Percentiles rank a stretch among this genome's conserved stretches.
phyloP scores from a whole-genome alignment of 495 filamentous ascomycete genomes.

The Hypoxylon perforatum region DNA sequence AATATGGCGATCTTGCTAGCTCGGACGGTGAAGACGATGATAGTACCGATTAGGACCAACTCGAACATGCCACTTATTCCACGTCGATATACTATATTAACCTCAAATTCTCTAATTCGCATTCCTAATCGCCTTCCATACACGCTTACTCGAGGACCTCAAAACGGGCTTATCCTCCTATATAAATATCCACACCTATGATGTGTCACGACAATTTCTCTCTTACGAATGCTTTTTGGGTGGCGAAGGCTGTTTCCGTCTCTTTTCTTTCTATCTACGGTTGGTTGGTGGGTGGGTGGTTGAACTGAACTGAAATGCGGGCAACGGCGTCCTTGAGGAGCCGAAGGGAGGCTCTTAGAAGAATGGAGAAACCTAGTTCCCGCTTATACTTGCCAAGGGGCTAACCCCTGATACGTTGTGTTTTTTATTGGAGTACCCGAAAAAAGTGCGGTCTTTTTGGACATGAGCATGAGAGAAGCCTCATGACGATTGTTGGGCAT shows the following conservation, averaged over 20 bases:
- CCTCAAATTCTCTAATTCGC: not conserved
- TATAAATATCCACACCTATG: slow-evolving; percentile 32
- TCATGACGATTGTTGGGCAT: slow-evolving; percentile 3
- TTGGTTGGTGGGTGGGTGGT: slow-evolving; percentile 1
- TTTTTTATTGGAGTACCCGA: slow-evolving; percentile 7
- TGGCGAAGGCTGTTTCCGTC: slow-evolving; percentile 18
- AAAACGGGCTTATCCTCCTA: slow-evolving; percentile 22
- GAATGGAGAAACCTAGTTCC: not conserved
- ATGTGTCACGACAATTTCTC: slow-evolving; percentile 41
- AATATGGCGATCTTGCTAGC: slow-evolving; percentile 51
- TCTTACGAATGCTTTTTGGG: slow-evolving; percentile 20
- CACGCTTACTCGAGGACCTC: slow-evolving; percentile 19
- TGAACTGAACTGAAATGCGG: slow-evolving; percentile 10
- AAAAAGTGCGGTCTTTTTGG: slow-evolving; percentile 11
- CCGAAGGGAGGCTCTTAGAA: not conserved
- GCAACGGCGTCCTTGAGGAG: slow-evolving; percentile 19
- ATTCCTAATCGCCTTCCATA: slow-evolving; percentile 13
- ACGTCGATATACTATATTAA: slow-evolving; percentile 22
- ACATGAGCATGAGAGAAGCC: not conserved
- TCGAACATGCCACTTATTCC: not conserved
- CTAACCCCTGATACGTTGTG: not conserved
- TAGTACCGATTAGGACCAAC: slow-evolving; percentile 47
- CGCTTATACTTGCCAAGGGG: not conserved
- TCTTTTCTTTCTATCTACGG: slow-evolving; percentile 13
- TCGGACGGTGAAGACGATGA: slow-evolving; percentile 41